Percentiles rank a stretch among this genome's conserved stretches.
Conservation (phyloP, 176 grass and related monocot genomes). For the Ampelocalamus luodianensis region DNA sequence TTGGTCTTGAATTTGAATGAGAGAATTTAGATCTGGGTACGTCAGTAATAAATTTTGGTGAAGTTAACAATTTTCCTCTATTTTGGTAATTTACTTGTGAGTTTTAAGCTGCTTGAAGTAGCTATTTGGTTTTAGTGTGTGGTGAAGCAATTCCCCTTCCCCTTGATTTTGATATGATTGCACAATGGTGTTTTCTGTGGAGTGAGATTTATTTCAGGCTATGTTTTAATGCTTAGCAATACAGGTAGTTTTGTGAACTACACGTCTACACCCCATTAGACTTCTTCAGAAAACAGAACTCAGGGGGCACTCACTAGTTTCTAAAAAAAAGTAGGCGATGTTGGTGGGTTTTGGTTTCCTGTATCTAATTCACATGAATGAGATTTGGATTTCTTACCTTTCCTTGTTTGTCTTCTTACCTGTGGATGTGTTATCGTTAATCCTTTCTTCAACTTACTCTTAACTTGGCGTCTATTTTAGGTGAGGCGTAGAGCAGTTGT, state of each 20-base stretch:
- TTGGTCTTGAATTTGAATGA: not conserved
- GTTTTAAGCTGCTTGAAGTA: slow-evolving; percentile 4
- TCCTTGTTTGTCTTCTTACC: not conserved
- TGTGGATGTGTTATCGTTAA: not conserved
- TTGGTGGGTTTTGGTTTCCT: not conserved
- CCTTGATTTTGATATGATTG: not conserved
- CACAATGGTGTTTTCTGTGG: not conserved
- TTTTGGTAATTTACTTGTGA: not conserved
- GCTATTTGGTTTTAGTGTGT: not conserved
- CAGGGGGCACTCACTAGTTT: not conserved
- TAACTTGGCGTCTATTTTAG: slow-evolving; percentile 51
- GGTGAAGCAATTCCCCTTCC: not conserved
- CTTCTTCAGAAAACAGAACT: not conserved
- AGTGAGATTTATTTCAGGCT: not conserved
- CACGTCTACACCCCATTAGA: not conserved
- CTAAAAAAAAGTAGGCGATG: not conserved
- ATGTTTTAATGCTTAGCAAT: not conserved
- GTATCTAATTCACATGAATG: not conserved
- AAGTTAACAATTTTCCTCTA: not conserved
- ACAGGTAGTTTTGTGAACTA: slow-evolving; percentile 3
- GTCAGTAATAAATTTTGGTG: not conserved
- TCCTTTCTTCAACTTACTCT: slow-evolving; percentile 36
- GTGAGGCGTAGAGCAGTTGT: slow-evolving; percentile 78
- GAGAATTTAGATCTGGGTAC: not conserved
- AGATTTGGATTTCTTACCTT: not conserved